Evolutionary conservation across 441 rosid species (phyloP).

Genomic region (Macaranga tanarius): DNA sequence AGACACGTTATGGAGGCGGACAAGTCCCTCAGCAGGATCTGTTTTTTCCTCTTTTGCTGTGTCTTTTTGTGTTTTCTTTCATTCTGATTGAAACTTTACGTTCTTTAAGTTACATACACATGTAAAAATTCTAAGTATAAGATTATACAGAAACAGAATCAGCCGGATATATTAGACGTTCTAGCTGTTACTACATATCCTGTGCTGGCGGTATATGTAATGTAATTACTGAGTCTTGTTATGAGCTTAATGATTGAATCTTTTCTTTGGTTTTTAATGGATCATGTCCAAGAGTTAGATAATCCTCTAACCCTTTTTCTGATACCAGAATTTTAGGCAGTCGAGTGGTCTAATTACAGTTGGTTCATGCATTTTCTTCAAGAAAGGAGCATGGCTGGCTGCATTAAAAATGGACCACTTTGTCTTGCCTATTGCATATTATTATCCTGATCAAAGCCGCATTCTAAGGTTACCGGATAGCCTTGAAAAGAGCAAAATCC

Average conservation of each 20-base stretch:
- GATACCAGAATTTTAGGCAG: background rate
- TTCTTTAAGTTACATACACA: background rate
- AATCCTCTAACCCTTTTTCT: no score
- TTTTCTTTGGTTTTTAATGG: background rate
- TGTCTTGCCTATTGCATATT: background rate
- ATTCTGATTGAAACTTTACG: constrained; percentile 34
- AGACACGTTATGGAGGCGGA: constrained; percentile 72
- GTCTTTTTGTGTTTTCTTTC: constrained; percentile 54
- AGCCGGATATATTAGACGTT: constrained; percentile 18
- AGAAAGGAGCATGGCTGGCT: no score
- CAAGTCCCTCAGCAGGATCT: constrained; percentile 65
- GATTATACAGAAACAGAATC: background rate
- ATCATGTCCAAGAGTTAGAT: background rate
- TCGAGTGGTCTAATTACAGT: background rate
- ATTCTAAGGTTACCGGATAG: background rate
- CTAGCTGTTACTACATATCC: constrained; percentile 19
- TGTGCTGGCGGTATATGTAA: constrained; percentile 13
- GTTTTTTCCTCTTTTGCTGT: constrained; percentile 66
- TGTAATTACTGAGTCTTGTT: background rate
- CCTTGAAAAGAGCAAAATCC: background rate
- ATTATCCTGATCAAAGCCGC: background rate
- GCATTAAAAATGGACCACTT: no score
- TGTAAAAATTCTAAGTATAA: background rate
- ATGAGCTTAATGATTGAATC: background rate
- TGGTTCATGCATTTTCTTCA: no score